A percentile compares a stretch with the other conserved stretches of the same genome.
Conservation (phyloP, 495 filamentous ascomycete genomes). For the Apiosordaria backusii region DNA sequence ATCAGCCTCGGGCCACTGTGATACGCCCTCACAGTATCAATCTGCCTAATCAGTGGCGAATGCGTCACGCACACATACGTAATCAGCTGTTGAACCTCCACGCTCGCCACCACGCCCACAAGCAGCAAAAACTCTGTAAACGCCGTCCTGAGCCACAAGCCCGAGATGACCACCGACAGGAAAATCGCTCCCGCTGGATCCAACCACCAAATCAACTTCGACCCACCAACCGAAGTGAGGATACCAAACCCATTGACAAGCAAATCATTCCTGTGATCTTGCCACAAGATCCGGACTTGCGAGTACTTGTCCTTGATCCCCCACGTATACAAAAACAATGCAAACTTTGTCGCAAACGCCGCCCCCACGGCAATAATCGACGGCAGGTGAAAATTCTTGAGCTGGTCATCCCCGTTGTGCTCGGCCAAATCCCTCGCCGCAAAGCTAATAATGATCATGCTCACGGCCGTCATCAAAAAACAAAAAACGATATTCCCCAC, state of each 20-base stretch:
- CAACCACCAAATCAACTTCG: conserved; percentile 89
- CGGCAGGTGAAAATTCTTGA: conserved; percentile 70
- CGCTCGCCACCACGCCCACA: conserved; percentile 81
- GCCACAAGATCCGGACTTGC: conserved; percentile 91
- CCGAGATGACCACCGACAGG: conserved; percentile 69
- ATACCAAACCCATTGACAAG: conserved; percentile 89
- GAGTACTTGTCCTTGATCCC: conserved; percentile 78
- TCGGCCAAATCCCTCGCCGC: conserved; percentile 64
- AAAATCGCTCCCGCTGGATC: conserved; percentile 90
- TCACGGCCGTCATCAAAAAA: conserved; percentile 92
- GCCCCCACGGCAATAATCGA: conserved; percentile 84
- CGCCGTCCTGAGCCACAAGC: conserved; percentile 78
- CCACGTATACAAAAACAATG: conserved; percentile 89
- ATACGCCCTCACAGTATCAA: conserved; percentile 93
- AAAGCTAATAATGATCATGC: conserved; percentile 85
- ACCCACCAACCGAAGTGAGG: conserved; percentile 79
- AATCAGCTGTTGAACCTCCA: conserved; percentile 85
- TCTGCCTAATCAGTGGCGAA: conserved; percentile 69
- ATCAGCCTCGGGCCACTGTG: conserved; percentile 87
- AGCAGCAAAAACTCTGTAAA: conserved; percentile 87
- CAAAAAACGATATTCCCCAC: conserved; percentile 97
- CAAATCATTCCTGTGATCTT: conserved; percentile 87
- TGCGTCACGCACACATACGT: conserved; percentile 98
- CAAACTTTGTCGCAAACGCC: conserved; percentile 80
- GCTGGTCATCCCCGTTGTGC: conserved; percentile 37